phyloP scores from a whole-genome alignment of 176 grass and related monocot species.

The Oryza nivara region DNA sequence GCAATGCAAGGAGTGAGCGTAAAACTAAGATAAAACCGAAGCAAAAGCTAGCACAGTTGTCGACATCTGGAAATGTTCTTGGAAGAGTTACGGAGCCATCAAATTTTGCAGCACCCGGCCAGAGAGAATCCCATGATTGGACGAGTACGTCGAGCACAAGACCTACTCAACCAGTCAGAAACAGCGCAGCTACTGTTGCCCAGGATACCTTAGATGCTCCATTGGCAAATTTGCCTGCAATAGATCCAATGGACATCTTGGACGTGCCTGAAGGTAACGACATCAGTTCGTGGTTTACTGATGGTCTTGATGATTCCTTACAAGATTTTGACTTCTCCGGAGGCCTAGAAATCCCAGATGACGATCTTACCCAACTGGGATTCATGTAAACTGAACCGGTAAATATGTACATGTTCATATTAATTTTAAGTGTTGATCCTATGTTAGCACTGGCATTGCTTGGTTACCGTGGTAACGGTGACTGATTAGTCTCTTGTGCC shows the following conservation, averaged over 20 bases:
- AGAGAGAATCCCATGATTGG: conserved; percentile 25
- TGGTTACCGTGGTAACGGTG: conserved; percentile 28
- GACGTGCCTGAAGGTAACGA: conserved; percentile 62
- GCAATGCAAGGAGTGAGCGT: conserved; percentile 59
- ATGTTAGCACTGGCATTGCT: conserved; percentile 15
- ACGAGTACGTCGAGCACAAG: conserved; percentile 21
- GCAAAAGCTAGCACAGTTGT: conserved; percentile 77
- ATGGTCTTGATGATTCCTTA: conserved; percentile 46
- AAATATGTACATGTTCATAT: conserved; percentile 44
- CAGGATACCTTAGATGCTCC: conserved; percentile 35
- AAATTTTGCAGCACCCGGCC: conserved; percentile 19
- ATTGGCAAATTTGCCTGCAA: conserved; percentile 23
- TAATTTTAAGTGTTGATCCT: conserved; percentile 41
- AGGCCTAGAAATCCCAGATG: conserved; percentile 62
- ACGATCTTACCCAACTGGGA: conserved; percentile 58
- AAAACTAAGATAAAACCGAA: conserved; percentile 81
- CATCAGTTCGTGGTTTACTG: conserved; percentile 57
- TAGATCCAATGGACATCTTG: conserved; percentile 55
- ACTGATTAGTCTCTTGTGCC: conserved; percentile 29
- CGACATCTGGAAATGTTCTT: conserved; percentile 60
- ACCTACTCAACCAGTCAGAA: conserved; percentile 44
- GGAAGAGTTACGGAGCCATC: conserved; percentile 52
- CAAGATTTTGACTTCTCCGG: conserved; percentile 62
- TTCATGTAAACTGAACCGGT: conserved; percentile 48
- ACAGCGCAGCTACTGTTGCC: conserved; percentile 27